A percentile compares a stretch with the other conserved stretches of the same genome.
These are phyloP conservation scores for Debaryomyces tyrocola DNA, from an alignment of 805 yeast genomes.

Conservation along the genomic window DNA sequence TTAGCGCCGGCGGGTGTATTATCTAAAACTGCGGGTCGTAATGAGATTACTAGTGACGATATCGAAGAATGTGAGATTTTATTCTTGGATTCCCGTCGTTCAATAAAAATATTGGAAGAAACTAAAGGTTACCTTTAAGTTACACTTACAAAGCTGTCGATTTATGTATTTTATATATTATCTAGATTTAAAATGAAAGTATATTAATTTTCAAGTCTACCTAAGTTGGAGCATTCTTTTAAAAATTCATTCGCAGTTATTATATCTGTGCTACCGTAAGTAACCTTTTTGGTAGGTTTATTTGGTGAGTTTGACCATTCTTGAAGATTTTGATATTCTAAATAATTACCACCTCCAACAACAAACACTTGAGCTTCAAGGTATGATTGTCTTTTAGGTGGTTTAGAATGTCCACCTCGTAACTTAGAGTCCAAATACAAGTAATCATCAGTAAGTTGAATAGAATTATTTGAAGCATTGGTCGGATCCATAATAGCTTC, in stretches of 20 bases:
- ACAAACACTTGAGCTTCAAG: slow-evolving; percentile 85
- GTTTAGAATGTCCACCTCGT: slow-evolving; percentile 86
- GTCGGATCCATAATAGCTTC: slow-evolving; percentile 89
- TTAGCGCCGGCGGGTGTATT: slow-evolving; percentile 88
- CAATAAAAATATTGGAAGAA: slow-evolving; percentile 65
- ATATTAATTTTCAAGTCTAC: slow-evolving; percentile 16
- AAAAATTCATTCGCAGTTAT: slow-evolving; percentile 69
- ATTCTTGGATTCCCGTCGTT: slow-evolving; percentile 84
- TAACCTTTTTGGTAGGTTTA: slow-evolving; percentile 50
- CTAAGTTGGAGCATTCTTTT: slow-evolving; percentile 60
- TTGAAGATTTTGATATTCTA: slow-evolving; percentile 91
- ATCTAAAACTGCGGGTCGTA: slow-evolving; percentile 69
- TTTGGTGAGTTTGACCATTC: slow-evolving; percentile 65
- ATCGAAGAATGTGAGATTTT: slow-evolving; percentile 79
- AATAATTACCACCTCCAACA: slow-evolving; percentile 95
- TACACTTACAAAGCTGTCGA: neutral
- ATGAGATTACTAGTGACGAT: slow-evolving; percentile 66
- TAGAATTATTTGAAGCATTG: slow-evolving; percentile 59
- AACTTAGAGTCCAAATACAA: slow-evolving; percentile 87
- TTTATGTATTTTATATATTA: slow-evolving; percentile 1
- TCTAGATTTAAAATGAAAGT: slow-evolving; percentile 1
- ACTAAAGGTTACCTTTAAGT: slow-evolving; percentile 37
- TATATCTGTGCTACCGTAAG: slow-evolving; percentile 85
- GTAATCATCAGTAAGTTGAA: slow-evolving; percentile 82
- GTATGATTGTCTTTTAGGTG: slow-evolving; percentile 81